phyloP scores from a whole-genome alignment of 768 basidiomycete species.

The Serendipita indica region DNA sequence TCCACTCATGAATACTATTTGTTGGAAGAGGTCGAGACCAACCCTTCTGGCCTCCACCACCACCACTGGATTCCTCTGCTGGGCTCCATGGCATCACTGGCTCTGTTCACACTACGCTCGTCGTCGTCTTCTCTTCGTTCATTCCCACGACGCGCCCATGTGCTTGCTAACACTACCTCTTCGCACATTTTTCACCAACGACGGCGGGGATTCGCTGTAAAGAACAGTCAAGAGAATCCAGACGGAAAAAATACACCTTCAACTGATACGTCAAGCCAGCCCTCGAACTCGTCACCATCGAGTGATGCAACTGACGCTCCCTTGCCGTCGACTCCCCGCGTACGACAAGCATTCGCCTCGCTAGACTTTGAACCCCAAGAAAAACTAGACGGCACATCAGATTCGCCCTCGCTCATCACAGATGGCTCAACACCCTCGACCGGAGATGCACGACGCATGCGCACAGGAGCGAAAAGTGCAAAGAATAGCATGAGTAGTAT shows the following conservation, averaged over 20 bases:
- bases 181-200: no score
- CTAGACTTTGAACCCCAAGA: neutral
- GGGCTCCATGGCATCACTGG: no score
- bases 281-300: neutral
- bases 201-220: no score
- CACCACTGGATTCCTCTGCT: no score
- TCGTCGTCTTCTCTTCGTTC: no score
- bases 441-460: constrained; percentile 14
- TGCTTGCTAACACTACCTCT: no score
- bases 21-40: no score
- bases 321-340: neutral
- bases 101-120: no score
- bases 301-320: neutral
- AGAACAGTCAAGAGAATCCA: no score
- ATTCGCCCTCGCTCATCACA: neutral
- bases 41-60: no score
- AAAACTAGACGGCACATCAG: neutral
- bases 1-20: no score
- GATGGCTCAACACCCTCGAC: neutral
- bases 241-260: neutral
- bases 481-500: constrained; percentile 65
- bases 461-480: constrained; percentile 65
- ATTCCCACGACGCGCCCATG: no score
- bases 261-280: neutral
- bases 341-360: neutral